Base-by-base conservation (phyloP, 2,329 filamentous ascomycete genomes). In the Stagonosporopsis cucurbitacearum region DNA sequence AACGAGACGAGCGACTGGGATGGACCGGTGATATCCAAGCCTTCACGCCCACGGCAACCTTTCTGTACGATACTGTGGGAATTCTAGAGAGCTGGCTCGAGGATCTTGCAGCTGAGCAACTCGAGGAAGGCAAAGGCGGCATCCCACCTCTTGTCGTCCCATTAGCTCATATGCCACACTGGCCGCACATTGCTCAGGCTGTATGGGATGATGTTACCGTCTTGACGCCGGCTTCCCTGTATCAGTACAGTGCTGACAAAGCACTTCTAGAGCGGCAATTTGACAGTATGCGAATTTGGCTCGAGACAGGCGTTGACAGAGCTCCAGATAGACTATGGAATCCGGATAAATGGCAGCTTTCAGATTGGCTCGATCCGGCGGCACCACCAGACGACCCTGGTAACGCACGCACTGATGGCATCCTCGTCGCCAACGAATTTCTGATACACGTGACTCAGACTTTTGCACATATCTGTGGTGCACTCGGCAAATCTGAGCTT, bases 21-120 rank as follows among this genome's bases (percentile, higher is more conserved):
- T 83, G 83, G 84, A 81, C 79, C 1, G 80, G 84, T 13, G 80
- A 84, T 57, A 71, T 77, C 4, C 78, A 78, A 26, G 74, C 79
- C 1, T 86, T 86, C 54, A 70, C 74, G 0, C 78, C 80, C 0
- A 80, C 82, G 0, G 80, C 81, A 0, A 80, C 75, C 4, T 17
- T 37, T 3, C 19, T 50, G 1, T 50, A 43, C 30, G 30, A 50
- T 15, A 17, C 20, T 2, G 12, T 37, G 2, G 32, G 30, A 4
- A 50, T 50, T n/a, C 32, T 50, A 2, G 8, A 6, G 6, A 37
- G 26, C 12, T 50, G 48, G 48, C 12, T 44, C 1, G 23, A 28
- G 7, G 48, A 50, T 17, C 8, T 50, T 2, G 30, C 12, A 17
- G 19, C 19, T 11, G 39, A 44, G 8, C 48, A 50, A 17, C 32